Conservation (phyloP, 2,329 filamentous ascomycete genomes). For the Colletotrichum sp. region DNA sequence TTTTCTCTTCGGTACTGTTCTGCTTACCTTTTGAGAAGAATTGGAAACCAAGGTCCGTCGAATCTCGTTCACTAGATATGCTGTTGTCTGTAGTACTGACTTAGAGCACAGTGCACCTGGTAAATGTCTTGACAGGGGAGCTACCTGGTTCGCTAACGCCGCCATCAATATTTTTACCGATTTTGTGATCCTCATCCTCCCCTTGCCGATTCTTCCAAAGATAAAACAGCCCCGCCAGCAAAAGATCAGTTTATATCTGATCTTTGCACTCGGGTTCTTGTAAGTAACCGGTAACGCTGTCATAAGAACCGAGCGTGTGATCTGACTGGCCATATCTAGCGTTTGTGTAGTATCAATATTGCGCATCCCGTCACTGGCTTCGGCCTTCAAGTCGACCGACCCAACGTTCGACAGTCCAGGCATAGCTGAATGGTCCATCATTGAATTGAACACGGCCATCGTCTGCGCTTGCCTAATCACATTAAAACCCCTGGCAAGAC, state of each 20-base stretch:
- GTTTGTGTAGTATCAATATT: conserved; percentile 31
- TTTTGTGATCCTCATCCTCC: conserved; percentile 29
- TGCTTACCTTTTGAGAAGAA: conserved; percentile 26
- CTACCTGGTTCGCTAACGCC: conserved; percentile 22
- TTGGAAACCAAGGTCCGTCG: conserved; percentile 16
- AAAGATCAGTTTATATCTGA: conserved; percentile 25
- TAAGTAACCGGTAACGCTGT: not conserved
- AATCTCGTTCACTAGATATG: fast-evolving
- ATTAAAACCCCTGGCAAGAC: conserved; percentile 26
- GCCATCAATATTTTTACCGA: conserved; percentile 28
- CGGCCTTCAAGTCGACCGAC: conserved; percentile 18
- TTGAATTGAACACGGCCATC: conserved; percentile 31
- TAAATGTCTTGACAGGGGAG: not conserved
- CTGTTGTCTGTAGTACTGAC: not conserved
- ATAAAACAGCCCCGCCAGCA: conserved; percentile 24
- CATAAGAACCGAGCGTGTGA: too few relatives aligned
- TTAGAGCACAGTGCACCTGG: not conserved
- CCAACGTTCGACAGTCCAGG: conserved; percentile 23
- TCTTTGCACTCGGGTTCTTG: conserved; percentile 32
- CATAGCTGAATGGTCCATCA: conserved; percentile 28
- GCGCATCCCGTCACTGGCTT: conserved; percentile 24
- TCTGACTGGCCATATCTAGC: not conserved
- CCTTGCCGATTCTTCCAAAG: conserved; percentile 27
- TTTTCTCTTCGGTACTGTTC: conserved; percentile 23
- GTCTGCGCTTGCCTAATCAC: conserved; percentile 32